Conservation (phyloP, 2,329 filamentous ascomycete species). For the Penicillium sumatraense region DNA sequence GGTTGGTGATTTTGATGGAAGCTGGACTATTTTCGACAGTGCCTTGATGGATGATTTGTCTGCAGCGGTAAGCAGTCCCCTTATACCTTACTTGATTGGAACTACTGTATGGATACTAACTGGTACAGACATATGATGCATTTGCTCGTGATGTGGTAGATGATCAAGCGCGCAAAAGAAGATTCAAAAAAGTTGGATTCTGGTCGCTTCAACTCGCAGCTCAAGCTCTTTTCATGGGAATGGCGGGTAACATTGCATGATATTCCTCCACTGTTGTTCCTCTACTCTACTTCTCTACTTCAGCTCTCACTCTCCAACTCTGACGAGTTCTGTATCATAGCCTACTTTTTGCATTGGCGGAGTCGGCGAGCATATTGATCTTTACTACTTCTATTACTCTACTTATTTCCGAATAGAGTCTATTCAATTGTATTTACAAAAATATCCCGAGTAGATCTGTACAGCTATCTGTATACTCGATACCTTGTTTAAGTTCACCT, state of each 20-base stretch:
- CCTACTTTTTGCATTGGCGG: constrained; percentile 36
- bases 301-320: too few species aligned
- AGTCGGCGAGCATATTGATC: constrained; percentile 10
- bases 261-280: constrained; percentile 18
- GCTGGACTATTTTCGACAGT: constrained; percentile 93
- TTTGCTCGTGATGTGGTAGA: constrained; percentile 91
- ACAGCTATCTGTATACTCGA: too few species aligned
- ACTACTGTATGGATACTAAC: too few species aligned
- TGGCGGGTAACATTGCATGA: constrained; percentile 78
- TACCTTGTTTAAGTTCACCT: too few species aligned
- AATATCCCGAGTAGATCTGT: too few species aligned
- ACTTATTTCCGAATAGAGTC: constrained; percentile 6
- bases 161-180: constrained; percentile 79
- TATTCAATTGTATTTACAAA: too few species aligned
- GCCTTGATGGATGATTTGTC: constrained; percentile 92
- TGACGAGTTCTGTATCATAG: constrained; percentile 48
- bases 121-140: constrained; percentile 81
- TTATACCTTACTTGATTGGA: too few species aligned
- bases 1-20: constrained; percentile 86
- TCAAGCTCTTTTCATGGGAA: constrained; percentile 91
- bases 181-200: constrained; percentile 93
- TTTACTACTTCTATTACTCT: constrained; percentile 1
- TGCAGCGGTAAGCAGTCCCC: constrained; percentile 72
- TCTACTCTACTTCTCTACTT: too few species aligned
- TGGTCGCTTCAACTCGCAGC: constrained; percentile 93